These are phyloP conservation scores for Pugionium dolabratum DNA, from an alignment of 345 rosid species.

Conservation along the genomic window DNA sequence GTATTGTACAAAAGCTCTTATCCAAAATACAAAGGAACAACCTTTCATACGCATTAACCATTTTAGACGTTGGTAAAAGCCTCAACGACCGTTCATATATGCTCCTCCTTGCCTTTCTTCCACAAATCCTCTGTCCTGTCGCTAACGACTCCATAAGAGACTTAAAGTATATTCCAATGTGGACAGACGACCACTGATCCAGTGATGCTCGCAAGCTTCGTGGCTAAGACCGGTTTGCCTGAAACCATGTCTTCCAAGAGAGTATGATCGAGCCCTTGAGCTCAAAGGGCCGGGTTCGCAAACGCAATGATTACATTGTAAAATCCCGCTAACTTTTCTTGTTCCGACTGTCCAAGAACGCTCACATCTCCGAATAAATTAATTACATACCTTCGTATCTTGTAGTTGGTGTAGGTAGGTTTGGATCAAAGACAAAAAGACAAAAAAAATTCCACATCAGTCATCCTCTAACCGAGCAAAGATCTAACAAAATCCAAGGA, in stretches of 20 bases:
- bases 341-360: conserved; percentile 77
- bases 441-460: too few relatives aligned
- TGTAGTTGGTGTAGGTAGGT: too few relatives aligned
- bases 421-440: too few relatives aligned
- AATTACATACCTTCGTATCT: too few relatives aligned
- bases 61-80: conserved; percentile 75
- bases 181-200: conserved; percentile 60
- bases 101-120: conserved; percentile 63
- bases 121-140: conserved; percentile 59
- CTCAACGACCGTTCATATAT: conserved; percentile 54
- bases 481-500: too few relatives aligned
- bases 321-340: conserved; percentile 62
- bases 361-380: conserved; percentile 24
- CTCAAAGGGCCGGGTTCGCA: conserved; percentile 77
- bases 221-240: conserved; percentile 75
- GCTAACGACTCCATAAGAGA: conserved; percentile 57
- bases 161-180: conserved; percentile 64
- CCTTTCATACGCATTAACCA: conserved; percentile 81
- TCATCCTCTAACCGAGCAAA: too few relatives aligned
- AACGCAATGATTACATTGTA: conserved; percentile 75
- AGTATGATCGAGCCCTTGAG: conserved; percentile 87
- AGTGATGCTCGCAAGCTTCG: conserved; percentile 77
- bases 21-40: conserved; percentile 72
- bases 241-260: conserved; percentile 77
- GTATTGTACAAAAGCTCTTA: conserved; percentile 48